Evolutionary conservation across 805 yeast genomes (phyloP), one percentile per base, ranked within the genome.

Genomic region (Wickerhamiella azymoides): DNA sequence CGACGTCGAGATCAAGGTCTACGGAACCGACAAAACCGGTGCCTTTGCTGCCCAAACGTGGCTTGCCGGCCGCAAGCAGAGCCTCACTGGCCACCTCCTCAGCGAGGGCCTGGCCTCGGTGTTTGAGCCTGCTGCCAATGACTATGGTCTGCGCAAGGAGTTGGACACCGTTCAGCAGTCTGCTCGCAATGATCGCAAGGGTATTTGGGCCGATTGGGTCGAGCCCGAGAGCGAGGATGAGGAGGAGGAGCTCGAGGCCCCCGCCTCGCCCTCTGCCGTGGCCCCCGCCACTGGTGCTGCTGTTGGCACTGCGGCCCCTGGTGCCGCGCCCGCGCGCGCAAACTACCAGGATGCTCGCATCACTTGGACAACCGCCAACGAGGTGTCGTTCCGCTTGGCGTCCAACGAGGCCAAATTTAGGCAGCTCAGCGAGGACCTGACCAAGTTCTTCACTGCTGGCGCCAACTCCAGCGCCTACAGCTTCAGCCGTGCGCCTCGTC

Each of bases 1-100:
- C 57, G 84, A 78, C 50, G 83, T 84, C 37, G 77, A 73, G 51
- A 65, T 84, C 51, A 80, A 79, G 45, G 72, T 84, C 17, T 74
- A 74, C 52, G 79, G 74, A 47, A 73, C 74, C 44, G 95, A 85
- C 59, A 81, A 77, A 57, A 68, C 79, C 47, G 94, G 94, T 48
- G 84, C 82, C 0, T 85, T 85, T 57, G 75, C 83, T 56, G 92
- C 94, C 40, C 75, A 77, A 55, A 55, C 83, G 43, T 80, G 65
- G 57, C 56, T 75, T 10, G 72, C 71, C 11, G 61, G 62, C 8
- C 46, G 49, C 25, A 54, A 54, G 33, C 58, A 52, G 17, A 44
- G 59, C 8, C 55, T 63, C 37, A 88, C 80, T 54, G 64, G 70
- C 11, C 61, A 65, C 17, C 66, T 84, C 45, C 65, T 81, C 48